phyloP scores from a whole-genome alignment of 2,329 filamentous ascomycete genomes.

The Cladosporium oxysporum region DNA sequence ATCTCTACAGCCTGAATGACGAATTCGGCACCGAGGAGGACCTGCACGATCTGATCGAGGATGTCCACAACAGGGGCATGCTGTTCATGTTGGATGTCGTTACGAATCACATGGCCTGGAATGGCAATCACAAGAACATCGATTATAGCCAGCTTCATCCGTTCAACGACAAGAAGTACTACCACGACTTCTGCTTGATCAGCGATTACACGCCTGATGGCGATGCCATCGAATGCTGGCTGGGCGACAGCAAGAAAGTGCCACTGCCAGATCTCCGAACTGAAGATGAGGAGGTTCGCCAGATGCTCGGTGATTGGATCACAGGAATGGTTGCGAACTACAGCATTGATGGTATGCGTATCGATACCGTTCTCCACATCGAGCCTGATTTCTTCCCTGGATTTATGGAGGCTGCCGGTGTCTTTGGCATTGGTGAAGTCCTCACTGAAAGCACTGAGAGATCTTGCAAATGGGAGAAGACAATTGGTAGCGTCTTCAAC shows the following conservation, averaged over 20 bases:
- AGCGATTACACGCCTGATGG: slow-evolving; percentile 52
- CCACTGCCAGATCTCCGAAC: slow-evolving; percentile 51
- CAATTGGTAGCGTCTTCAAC: slow-evolving; percentile 42
- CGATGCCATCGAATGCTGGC: slow-evolving; percentile 51
- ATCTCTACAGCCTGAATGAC: slow-evolving; percentile 56
- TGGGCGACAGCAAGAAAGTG: slow-evolving; percentile 50
- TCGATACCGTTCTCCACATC: slow-evolving; percentile 44
- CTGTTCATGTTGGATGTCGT: slow-evolving; percentile 64
- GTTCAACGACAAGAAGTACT: slow-evolving; percentile 60
- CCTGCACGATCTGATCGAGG: slow-evolving; percentile 57
- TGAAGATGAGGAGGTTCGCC: slow-evolving; percentile 43
- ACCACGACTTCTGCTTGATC: slow-evolving; percentile 60
- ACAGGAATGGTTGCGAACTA: slow-evolving; percentile 46
- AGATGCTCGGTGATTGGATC: slow-evolving; percentile 47
- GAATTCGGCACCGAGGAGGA: slow-evolving; percentile 62
- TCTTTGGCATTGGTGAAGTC: slow-evolving; percentile 44
- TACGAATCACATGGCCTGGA: slow-evolving; percentile 57
- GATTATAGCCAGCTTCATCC: slow-evolving; percentile 57
- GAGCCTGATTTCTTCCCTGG: slow-evolving; percentile 39
- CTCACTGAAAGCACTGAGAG: slow-evolving; percentile 36
- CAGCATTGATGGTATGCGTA: slow-evolving; percentile 42
- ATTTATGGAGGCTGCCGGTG: slow-evolving; percentile 38
- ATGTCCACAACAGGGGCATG: slow-evolving; percentile 58
- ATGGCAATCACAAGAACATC: slow-evolving; percentile 49
- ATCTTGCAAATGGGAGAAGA: slow-evolving; percentile 40